Conservation (phyloP, 371 early-diverging fungal genomes). For the Haplosporangium sp. region DNA sequence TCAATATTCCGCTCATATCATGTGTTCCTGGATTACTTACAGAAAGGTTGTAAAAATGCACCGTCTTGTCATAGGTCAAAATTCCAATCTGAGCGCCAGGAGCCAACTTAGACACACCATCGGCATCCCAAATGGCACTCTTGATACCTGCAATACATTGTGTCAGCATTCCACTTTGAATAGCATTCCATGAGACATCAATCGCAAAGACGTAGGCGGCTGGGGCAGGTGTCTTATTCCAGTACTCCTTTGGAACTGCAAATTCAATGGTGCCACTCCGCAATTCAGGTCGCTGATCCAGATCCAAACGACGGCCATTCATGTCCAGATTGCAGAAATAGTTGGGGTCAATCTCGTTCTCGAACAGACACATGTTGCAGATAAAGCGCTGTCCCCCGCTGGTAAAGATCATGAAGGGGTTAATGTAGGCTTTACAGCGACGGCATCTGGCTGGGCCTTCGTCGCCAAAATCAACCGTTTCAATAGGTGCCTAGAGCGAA, state of each 20-base stretch:
- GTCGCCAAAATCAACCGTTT: slow-evolving; percentile 90
- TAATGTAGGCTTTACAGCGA: slow-evolving; percentile 95
- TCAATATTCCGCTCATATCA: too few species aligned
- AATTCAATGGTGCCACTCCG: slow-evolving; percentile 90
- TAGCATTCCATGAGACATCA: slow-evolving; percentile 89
- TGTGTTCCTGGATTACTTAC: slow-evolving; percentile 55
- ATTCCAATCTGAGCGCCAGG: slow-evolving; percentile 81
- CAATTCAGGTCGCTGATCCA: slow-evolving; percentile 91
- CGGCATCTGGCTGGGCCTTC: slow-evolving; percentile 92
- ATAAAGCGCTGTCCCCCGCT: slow-evolving; percentile 91
- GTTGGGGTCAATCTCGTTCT: slow-evolving; percentile 80
- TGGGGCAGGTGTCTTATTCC: slow-evolving; percentile 74
- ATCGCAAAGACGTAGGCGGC: slow-evolving; percentile 89
- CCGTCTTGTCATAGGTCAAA: slow-evolving; percentile 89
- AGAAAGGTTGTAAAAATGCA: slow-evolving; percentile 95
- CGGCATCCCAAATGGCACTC: slow-evolving; percentile 73
- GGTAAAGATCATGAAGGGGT: slow-evolving; percentile 87
- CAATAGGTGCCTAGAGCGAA: slow-evolving; percentile 71
- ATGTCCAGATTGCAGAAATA: slow-evolving; percentile 95
- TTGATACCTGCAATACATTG: slow-evolving; percentile 72
- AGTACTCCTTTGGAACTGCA: slow-evolving; percentile 83
- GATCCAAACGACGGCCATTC: slow-evolving; percentile 88
- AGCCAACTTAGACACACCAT: slow-evolving; percentile 57
- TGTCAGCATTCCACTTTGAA: slow-evolving; percentile 85
- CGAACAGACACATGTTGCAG: slow-evolving; percentile 93